Evolutionary conservation across 805 yeast species (phyloP), one percentile per base, ranked within the genome.

Genomic region (Cyberlindnera amylophila): DNA sequence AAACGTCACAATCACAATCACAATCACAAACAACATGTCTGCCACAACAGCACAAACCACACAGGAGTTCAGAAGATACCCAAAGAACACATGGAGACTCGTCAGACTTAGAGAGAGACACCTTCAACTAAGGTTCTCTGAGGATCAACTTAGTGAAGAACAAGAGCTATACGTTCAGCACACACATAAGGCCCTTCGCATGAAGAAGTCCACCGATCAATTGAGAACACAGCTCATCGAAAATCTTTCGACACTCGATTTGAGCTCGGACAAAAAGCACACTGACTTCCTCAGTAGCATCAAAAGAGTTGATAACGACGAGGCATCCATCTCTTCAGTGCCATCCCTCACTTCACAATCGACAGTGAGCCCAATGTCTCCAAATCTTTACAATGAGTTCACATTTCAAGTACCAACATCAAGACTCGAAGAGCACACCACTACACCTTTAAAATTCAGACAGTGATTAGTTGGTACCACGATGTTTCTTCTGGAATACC

Each of bases 1-100:
- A 27, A 12, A 12, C 30, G 10, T 11, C 17, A 28, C 32, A 15
- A 24, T 11, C 27, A 21, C 4, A 8, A 12, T n/a, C 10, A 15
- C 33, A 31, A 31, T 10, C n/a, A 16, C 13, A 16, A 12, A 32
- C n/a, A 16, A 11, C n/a, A 32, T 32, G 34, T 32, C 34, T 19
- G 4, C 32, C 21, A 32, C 31, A 26, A 4, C 32, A 18, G 18
- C 19, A n/a, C 12, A 33, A 24, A 6, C 28, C 10, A n/a, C 32
- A 15, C 44, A 13, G 5, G 19, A 43, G 13, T 46, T 43, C 36
- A 52, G 58, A 51, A 49, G 45, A 36, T 52, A 36, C 38, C 58
- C 58, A 29, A 51, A 46, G 41, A 53, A 50, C 39, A 51, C 58
- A 24, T 54, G 58, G 58, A 46, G 58, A 35, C 44, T 54, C n/a